phyloP scores from a whole-genome alignment of 768 basidiomycete species.

The Amyloporia xantha region DNA sequence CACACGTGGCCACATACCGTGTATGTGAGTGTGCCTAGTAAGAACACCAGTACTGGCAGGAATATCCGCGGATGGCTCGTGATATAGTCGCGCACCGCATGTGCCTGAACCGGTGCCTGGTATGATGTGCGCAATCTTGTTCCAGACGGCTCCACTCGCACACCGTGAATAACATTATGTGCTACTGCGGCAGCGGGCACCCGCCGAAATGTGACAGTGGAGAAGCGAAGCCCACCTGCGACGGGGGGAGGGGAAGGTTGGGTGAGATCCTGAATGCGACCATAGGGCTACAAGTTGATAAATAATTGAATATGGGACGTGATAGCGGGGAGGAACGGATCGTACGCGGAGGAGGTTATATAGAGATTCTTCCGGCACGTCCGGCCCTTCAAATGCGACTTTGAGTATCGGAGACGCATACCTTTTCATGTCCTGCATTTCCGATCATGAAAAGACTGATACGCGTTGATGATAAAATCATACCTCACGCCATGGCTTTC shows the following conservation, averaged over 20 bases:
- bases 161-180: constrained; percentile 73
- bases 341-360: constrained; percentile 75
- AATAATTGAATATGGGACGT: background rate
- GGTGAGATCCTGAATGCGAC: constrained; percentile 63
- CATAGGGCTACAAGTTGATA: constrained; percentile 72
- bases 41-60: constrained; percentile 73
- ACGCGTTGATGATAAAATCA: constrained; percentile 4
- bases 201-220: constrained; percentile 55
- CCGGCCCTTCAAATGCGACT: constrained; percentile 86
- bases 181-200: constrained; percentile 72
- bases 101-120: constrained; percentile 57
- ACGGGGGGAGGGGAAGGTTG: constrained; percentile 50
- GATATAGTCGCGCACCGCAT: constrained; percentile 72
- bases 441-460: background rate
- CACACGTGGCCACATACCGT: constrained; percentile 44
- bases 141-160: constrained; percentile 32
- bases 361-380: constrained; percentile 71
- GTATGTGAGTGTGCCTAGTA: constrained; percentile 87
- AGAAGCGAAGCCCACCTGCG: constrained; percentile 42
- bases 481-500: constrained; percentile 79
- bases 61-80: constrained; percentile 81
- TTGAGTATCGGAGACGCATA: constrained; percentile 69
- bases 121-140: constrained; percentile 49
- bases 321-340: constrained; percentile 5
- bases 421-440: constrained; percentile 70